Percentiles rank a stretch among this genome's conserved stretches.
phyloP scores from a whole-genome alignment of 768 basidiomycete species.

The Termitomyces sp. region DNA sequence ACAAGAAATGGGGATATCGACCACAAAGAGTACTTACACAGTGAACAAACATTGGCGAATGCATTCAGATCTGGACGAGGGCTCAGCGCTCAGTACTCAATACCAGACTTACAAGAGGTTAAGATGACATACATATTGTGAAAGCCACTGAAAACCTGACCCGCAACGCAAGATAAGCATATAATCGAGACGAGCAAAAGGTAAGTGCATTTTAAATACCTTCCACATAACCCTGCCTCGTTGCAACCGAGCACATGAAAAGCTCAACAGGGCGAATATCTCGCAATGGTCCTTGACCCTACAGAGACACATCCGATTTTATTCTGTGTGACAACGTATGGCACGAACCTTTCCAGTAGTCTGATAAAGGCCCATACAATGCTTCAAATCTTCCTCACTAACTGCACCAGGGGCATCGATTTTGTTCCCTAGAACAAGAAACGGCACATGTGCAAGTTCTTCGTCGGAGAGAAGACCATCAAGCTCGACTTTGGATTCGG shows the following conservation, averaged over 20 bases:
- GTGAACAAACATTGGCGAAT: not conserved
- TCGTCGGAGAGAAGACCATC: conserved; percentile 96
- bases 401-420: conserved; percentile 97
- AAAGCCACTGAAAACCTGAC: conserved; percentile 90
- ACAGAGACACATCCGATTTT: not conserved
- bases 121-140: conserved; percentile 79
- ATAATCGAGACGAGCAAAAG: not conserved
- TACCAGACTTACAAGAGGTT: not conserved
- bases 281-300: conserved; percentile 95
- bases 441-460: conserved; percentile 92
- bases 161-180: conserved; percentile 5
- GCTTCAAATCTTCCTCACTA: conserved; percentile 94
- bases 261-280: conserved; percentile 98
- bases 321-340: no score
- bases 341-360: conserved; percentile 96
- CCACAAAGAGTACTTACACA: not conserved
- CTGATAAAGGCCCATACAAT: conserved; percentile 93
- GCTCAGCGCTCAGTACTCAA: no score
- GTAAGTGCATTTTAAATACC: conserved; percentile 41
- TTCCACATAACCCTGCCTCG: conserved; percentile 97
- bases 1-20: not conserved
- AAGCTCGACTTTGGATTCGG: conserved; percentile 95
- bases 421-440: conserved; percentile 99
- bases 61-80: not conserved
- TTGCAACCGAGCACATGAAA: conserved; percentile 99